phyloP scores from a whole-genome alignment of 2,329 filamentous ascomycete genomes.

The Hymenoscyphus fructigenus region DNA sequence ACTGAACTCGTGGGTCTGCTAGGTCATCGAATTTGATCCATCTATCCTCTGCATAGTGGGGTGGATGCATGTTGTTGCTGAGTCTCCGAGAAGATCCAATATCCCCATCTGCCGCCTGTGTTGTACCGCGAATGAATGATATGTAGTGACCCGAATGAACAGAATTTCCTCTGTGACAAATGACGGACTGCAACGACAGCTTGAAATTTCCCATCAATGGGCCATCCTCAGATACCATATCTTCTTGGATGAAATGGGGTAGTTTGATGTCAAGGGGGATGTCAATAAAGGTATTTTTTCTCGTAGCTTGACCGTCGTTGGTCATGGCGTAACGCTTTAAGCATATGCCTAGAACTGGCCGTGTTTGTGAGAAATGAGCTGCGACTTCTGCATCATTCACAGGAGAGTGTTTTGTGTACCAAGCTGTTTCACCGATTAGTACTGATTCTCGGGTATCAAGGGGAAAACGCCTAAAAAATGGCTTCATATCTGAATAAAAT shows the following conservation, averaged over 20 bases:
- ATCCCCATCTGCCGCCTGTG: constrained; percentile 59
- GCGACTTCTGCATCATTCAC: constrained; percentile 76
- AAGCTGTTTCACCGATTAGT: constrained; percentile 58
- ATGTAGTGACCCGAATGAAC: constrained; percentile 91
- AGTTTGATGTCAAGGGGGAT: constrained; percentile 82
- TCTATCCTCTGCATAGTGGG: constrained; percentile 67
- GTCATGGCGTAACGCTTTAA: constrained; percentile 85
- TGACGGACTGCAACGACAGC: constrained; percentile 82
- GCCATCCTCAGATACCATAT: constrained; percentile 60
- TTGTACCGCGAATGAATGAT: constrained; percentile 75
- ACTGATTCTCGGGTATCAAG: constrained; percentile 12
- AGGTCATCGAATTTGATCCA: constrained; percentile 96
- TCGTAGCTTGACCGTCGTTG: constrained; percentile 63
- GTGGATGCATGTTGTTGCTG: constrained; percentile 47
- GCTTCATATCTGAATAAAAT: constrained; percentile 26
- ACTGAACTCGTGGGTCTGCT: constrained; percentile 64
- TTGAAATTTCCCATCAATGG: constrained; percentile 85
- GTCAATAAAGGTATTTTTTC: constrained; percentile 82
- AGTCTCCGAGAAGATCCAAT: constrained; percentile 49
- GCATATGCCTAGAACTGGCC: constrained; percentile 88
- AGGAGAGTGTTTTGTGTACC: constrained; percentile 72
- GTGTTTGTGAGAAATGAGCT: constrained; percentile 77
- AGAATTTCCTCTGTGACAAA: constrained; percentile 86
- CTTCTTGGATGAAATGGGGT: constrained; percentile 87
- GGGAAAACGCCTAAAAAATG: constrained; percentile 21